Conservation (phyloP, 495 filamentous ascomycete species). For the Glutinoglossum americanum region DNA sequence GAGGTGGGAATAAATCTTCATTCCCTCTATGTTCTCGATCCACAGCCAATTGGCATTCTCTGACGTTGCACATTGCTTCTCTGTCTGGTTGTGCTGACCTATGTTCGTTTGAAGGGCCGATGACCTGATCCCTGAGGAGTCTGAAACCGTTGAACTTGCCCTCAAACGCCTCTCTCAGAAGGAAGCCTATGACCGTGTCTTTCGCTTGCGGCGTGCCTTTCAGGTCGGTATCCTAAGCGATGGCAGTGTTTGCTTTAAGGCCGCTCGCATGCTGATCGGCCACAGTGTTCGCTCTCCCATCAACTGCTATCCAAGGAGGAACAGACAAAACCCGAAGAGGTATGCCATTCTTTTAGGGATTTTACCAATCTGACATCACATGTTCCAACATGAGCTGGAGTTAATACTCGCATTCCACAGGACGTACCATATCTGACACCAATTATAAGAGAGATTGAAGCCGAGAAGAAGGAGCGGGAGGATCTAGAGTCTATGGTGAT, state of each 20-base stretch:
- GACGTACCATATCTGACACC: constrained; percentile 58
- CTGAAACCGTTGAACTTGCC: constrained; percentile 61
- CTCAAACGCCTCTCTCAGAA: constrained; percentile 77
- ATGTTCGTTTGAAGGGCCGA: constrained; percentile 40
- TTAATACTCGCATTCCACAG: constrained; percentile 23
- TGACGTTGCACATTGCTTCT: background rate
- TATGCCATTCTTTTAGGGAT: constrained; percentile 18
- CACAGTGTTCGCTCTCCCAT: constrained; percentile 60
- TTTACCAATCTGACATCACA: background rate
- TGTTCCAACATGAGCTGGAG: constrained; percentile 2
- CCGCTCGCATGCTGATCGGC: constrained; percentile 7
- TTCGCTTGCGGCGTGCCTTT: constrained; percentile 83
- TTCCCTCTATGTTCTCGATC: background rate
- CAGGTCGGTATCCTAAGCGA: constrained; percentile 35
- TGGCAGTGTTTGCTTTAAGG: constrained; percentile 11
- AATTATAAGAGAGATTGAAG: constrained; percentile 65
- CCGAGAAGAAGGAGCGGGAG: constrained; percentile 57
- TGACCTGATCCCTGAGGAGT: constrained; percentile 83
- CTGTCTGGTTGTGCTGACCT: background rate
- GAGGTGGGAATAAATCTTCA: constrained; percentile 33
- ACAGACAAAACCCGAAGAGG: constrained; percentile 57
- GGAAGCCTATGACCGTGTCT: constrained; percentile 89
- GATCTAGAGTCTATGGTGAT: constrained; percentile 68
- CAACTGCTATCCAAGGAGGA: constrained; percentile 63
- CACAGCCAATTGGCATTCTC: background rate